phyloP scores from a whole-genome alignment of 1,284 basidiomycete species.

The Ceraceosorus guamensis region DNA sequence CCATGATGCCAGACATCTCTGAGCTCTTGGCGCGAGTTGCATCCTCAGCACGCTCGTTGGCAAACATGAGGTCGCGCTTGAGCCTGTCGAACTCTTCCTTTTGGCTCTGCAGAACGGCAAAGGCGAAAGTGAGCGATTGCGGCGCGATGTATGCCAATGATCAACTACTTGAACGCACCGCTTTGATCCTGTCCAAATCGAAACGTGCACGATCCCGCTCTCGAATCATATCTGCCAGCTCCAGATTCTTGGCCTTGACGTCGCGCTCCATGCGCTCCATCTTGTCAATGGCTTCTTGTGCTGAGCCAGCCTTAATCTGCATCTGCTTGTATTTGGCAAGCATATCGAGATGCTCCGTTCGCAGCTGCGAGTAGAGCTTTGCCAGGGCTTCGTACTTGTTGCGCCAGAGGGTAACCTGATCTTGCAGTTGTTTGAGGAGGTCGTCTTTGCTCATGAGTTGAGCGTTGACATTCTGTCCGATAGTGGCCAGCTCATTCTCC shows the following conservation, averaged over 20 bases:
- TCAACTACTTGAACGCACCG: conserved; percentile 34
- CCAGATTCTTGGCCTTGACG: conserved; percentile 94
- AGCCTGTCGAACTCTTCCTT: conserved; percentile 92
- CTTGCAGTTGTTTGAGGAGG: conserved; percentile 87
- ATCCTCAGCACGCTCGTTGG: conserved; percentile 97
- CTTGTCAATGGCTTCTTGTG: conserved; percentile 95
- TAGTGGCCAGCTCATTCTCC: conserved; percentile 77
- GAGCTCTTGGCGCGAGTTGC: conserved; percentile 82
- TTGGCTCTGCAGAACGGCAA: conserved; percentile 52
- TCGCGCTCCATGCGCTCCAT: conserved; percentile 99
- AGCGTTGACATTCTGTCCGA: conserved; percentile 71
- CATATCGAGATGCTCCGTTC: conserved; percentile 95
- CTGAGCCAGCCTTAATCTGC: conserved; percentile 96
- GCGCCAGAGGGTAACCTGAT: conserved; percentile 92
- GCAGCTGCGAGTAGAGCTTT: conserved; percentile 95
- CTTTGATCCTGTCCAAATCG: conserved; percentile 90
- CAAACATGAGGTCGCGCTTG: conserved; percentile 85
- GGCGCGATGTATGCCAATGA: too few species aligned
- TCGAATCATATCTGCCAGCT: conserved; percentile 96
- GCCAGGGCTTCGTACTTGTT: conserved; percentile 99
- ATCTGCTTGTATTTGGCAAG: conserved; percentile 93
- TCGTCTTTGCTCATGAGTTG: conserved; percentile 92
- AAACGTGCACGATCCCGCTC: conserved; percentile 93
- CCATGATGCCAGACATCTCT: conserved; percentile 78
- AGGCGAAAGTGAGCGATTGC: too few species aligned